Base-by-base conservation (phyloP, 1,139 yeast genomes). In the Blastobotrys persicus region DNA sequence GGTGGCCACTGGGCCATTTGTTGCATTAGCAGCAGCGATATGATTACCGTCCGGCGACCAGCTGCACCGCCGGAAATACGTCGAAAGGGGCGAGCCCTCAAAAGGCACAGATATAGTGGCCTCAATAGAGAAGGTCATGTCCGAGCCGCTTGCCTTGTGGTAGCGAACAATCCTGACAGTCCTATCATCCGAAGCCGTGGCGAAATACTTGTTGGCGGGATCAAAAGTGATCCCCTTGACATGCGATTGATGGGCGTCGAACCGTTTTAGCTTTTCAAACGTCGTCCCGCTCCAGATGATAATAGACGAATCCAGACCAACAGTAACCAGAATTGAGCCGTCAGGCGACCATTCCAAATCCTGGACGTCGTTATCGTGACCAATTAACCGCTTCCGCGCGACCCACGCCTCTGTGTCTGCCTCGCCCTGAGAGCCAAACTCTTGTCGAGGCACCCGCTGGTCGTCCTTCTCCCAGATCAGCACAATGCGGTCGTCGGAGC, bases 21-120 rank as follows among this genome's bases (percentile, higher is more conserved):
- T 88, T 1, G 98, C 97, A 67, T 92, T 94, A 0, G 98, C 96
- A 0, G 88, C 96, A 0, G 97, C 98, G 46, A 92, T 86, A 61
- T 87, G 92, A 64, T 88, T 94, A 1, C 98, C 98, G 68, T 92
- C 98, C 0, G 98, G 98, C 0, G 97, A 88, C 99, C 99, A 92
- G 20, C 96, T 86, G 69, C 89, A 80, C 57, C 98, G 74, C 57
- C 98, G 75, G 65, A 89, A 92, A 66, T 92, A 92, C 0, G 98
- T 88, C 0, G 96, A 88, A 55, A 91, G 73, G 1, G 98, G 98
- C 0, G 96, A 87, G 57, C 85, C 88, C 51, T 76, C 77, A 69
- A 92, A 94, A 0, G 99, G 98, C 31, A 83, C 85, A 39, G 83
- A 71, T 2, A 92, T 84, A 4, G 88, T 79, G 51, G 86, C 85